phyloP scores from a whole-genome alignment of 176 grass and related monocot genomes.

The Triticum urartu region DNA sequence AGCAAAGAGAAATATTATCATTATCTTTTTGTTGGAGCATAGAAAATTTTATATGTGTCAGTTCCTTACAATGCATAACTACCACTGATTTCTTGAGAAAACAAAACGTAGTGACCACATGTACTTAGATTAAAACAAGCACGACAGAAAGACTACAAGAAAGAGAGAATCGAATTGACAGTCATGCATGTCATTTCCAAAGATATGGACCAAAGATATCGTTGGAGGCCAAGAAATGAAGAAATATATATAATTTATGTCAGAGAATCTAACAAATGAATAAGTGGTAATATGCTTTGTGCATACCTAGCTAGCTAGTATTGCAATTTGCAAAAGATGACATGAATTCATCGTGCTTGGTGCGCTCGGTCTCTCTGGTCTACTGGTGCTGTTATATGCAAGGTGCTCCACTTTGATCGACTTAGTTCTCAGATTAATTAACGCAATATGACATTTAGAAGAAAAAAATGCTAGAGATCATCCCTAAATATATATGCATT shows the following conservation, averaged over 20 bases:
- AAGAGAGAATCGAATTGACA: constrained; percentile 19
- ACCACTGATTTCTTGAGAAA: neutral
- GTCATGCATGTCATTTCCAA: constrained; percentile 2
- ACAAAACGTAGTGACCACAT: neutral
- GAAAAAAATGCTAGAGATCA: neutral
- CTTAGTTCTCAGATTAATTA: neutral
- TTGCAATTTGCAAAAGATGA: constrained; percentile 2
- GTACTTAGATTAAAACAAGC: neutral
- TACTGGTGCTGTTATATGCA: neutral
- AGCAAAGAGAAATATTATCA: neutral
- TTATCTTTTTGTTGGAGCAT: neutral
- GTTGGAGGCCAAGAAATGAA: neutral
- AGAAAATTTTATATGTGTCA: neutral
- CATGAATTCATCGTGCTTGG: neutral
- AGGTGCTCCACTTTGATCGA: neutral
- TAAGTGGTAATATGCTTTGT: neutral
- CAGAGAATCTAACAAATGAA: neutral
- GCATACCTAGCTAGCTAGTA: neutral
- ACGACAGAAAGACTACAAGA: neutral
- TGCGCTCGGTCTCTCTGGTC: constrained; percentile 10
- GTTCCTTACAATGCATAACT: neutral
- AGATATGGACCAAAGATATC: constrained; percentile 14
- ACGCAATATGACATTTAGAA: neutral
- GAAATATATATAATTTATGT: neutral
- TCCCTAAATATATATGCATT: neutral